Conservation (phyloP, 352 stramenopile genomes). For the Globisporangium echinulatum region DNA sequence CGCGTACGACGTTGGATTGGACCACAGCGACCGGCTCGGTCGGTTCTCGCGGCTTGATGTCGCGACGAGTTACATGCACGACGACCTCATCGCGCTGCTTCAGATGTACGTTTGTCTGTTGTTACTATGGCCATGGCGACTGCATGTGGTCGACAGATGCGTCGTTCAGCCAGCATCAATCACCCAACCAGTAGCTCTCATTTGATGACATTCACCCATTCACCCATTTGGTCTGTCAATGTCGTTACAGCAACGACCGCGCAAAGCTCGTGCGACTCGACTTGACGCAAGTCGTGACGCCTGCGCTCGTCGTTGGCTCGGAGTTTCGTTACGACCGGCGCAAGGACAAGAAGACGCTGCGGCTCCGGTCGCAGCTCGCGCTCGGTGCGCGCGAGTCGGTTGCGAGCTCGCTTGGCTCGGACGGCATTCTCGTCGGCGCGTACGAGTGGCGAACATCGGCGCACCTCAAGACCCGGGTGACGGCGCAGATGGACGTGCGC, state of each 20-base stretch:
- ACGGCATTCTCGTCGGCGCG: conserved; percentile 65
- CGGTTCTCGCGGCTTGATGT: conserved; percentile 58
- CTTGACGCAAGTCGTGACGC: conserved; percentile 49
- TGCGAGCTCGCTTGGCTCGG: conserved; percentile 58
- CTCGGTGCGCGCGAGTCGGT: conserved; percentile 42
- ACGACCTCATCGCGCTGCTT: conserved; percentile 57
- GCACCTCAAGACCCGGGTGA: conserved; percentile 68
- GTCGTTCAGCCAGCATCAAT: too few relatives aligned
- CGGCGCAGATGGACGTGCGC: conserved; percentile 74
- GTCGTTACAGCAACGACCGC: conserved; percentile 45
- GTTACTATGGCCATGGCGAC: not conserved
- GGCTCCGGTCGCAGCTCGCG: conserved; percentile 45
- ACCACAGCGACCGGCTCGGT: conserved; percentile 66
- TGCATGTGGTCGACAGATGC: too few relatives aligned
- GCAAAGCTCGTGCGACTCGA: conserved; percentile 51
- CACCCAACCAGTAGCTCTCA: too few relatives aligned
- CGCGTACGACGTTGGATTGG: conserved; percentile 74
- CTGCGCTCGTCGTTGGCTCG: conserved; percentile 55
- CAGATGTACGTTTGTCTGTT: conserved; percentile 50
- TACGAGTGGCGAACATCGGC: conserved; percentile 74
- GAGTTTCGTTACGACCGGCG: conserved; percentile 55
- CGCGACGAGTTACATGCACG: conserved; percentile 49
- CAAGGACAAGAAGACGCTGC: conserved; percentile 64
- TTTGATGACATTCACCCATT: too few relatives aligned
- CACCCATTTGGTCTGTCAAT: too few relatives aligned